A percentile compares a stretch with the other conserved stretches of the same genome.
These are phyloP conservation scores for Paxillus ammoniavirescens DNA, from an alignment of 768 basidiomycete species.

Conservation along the genomic window DNA sequence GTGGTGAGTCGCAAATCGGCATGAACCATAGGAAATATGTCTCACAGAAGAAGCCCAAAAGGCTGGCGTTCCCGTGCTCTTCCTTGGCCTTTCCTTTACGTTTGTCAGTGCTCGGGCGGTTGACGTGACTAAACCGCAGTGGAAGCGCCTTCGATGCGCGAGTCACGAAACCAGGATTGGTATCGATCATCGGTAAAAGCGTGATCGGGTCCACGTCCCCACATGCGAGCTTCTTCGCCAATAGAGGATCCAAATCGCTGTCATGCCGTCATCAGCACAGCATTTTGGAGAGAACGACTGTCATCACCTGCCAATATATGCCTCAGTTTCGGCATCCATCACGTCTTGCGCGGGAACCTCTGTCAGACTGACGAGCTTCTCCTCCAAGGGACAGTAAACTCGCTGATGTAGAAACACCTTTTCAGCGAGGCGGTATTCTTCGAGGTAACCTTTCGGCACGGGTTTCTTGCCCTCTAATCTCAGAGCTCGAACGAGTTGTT, in stretches of 20 bases:
- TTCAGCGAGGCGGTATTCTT: slow-evolving; percentile 79
- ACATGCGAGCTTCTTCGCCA: slow-evolving; percentile 65
- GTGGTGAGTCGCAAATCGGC: slow-evolving; percentile 36
- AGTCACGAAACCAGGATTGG: slow-evolving; percentile 65
- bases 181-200: slow-evolving; percentile 70
- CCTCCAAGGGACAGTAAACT: slow-evolving; percentile 75
- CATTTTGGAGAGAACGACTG: background rate
- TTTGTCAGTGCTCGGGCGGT: slow-evolving; percentile 32
- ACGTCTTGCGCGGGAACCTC: slow-evolving; percentile 50
- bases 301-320: slow-evolving; percentile 66
- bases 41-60: slow-evolving; percentile 68
- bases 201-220: slow-evolving; percentile 75
- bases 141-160: slow-evolving; percentile 45
- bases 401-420: slow-evolving; percentile 91
- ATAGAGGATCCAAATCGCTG: slow-evolving; percentile 61
- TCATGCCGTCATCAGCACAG: slow-evolving; percentile 5
- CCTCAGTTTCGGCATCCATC: slow-evolving; percentile 62
- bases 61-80: slow-evolving; percentile 30
- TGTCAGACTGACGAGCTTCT: slow-evolving; percentile 69
- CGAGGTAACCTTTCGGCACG: slow-evolving; percentile 75
- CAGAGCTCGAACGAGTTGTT: slow-evolving; percentile 75
- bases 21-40: slow-evolving; percentile 29
- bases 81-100: slow-evolving; percentile 46
- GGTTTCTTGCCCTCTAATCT: slow-evolving; percentile 80
- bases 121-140: slow-evolving; percentile 27